phyloP scores from a whole-genome alignment of 352 stramenopile genomes.

The Globisporangium splendens region DNA sequence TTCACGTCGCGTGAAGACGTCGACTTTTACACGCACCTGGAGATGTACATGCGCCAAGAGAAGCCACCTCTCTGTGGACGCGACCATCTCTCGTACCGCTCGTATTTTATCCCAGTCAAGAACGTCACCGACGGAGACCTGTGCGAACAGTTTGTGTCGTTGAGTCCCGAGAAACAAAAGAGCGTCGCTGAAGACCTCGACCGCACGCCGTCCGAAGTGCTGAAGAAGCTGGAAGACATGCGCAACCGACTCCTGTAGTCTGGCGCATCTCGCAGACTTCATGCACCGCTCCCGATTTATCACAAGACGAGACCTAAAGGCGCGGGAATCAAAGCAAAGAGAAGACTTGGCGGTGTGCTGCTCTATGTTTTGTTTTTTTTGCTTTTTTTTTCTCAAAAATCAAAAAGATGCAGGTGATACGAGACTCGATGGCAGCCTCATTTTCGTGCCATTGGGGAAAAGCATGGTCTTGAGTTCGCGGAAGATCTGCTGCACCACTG shows the following conservation, averaged over 20 bases:
- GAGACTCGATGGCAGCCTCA: conserved; percentile 35
- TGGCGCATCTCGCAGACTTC: not conserved
- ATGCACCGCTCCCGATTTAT: too few species aligned
- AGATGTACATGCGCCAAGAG: conserved; percentile 94
- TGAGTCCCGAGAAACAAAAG: conserved; percentile 93
- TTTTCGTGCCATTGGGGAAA: conserved; percentile 46
- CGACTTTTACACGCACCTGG: conserved; percentile 98
- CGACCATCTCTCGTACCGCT: conserved; percentile 97
- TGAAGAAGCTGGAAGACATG: conserved; percentile 99
- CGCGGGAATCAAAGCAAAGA: too few species aligned
- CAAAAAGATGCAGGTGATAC: not conserved
- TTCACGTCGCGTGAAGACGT: conserved; percentile 96
- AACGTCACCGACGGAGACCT: conserved; percentile 98
- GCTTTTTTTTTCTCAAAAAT: too few species aligned
- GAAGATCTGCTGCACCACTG: conserved; percentile 71
- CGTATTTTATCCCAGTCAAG: conserved; percentile 98
- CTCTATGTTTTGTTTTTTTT: too few species aligned
- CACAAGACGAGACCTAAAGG: too few species aligned
- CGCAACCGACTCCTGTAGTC: conserved; percentile 94
- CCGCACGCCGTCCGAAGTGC: conserved; percentile 93
- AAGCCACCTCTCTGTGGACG: conserved; percentile 91
- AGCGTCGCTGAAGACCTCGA: conserved; percentile 96
- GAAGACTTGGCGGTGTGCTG: too few species aligned
- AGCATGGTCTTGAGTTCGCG: conserved; percentile 47
- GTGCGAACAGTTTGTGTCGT: conserved; percentile 93